phyloP scores from a whole-genome alignment of 2,329 filamentous ascomycete genomes.

The Diaporthe eres region DNA sequence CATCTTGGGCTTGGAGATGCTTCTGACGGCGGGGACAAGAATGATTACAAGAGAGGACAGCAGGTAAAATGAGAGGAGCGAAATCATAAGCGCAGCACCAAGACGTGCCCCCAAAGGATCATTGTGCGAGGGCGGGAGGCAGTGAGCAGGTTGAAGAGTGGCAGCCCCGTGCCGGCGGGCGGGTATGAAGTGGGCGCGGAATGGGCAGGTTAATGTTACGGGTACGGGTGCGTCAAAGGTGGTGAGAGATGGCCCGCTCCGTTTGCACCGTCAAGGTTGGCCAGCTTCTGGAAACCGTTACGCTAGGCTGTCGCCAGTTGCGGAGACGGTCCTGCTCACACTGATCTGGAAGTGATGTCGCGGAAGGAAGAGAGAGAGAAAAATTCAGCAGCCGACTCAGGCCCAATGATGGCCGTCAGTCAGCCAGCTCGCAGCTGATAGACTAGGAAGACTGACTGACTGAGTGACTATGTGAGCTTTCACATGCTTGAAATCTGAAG shows the following conservation, averaged over 20 bases:
- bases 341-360: neutral
- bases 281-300: conserved; percentile 22
- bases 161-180: conserved; percentile 24
- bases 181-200: conserved; percentile 13
- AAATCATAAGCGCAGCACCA: conserved; percentile 37
- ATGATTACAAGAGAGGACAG: conserved; percentile 34
- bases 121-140: conserved; percentile 1
- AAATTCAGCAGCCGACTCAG: conserved; percentile 12
- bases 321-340: neutral
- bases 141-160: conserved; percentile 6
- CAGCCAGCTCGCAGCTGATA: conserved; percentile 19
- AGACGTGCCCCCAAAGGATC: conserved; percentile 13
- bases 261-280: neutral
- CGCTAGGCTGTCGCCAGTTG: conserved; percentile 21
- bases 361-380: neutral
- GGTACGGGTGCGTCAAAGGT: neutral
- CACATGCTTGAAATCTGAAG: conserved; percentile 11
- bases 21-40: conserved; percentile 32
- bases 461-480: conserved; percentile 17
- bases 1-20: conserved; percentile 37
- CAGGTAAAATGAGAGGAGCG: conserved; percentile 38
- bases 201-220: neutral
- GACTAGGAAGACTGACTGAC: neutral
- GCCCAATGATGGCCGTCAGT: neutral
- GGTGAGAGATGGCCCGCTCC: conserved; percentile 10